A percentile compares a stretch with the other conserved stretches of the same genome.
phyloP scores from a whole-genome alignment of 371 early-diverging fungal species.

The Mucor saturninus region DNA sequence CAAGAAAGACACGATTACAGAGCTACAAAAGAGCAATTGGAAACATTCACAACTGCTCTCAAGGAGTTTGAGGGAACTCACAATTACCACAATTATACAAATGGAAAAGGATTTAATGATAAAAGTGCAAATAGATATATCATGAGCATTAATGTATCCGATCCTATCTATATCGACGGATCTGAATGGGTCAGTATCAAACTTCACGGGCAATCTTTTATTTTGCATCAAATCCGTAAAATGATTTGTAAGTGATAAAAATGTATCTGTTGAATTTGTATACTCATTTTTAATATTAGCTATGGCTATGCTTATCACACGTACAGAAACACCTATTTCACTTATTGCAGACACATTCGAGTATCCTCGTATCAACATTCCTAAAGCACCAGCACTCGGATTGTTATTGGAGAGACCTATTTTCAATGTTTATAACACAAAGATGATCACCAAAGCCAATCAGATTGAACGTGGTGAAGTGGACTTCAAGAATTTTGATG shows the following conservation, averaged over 20 bases:
- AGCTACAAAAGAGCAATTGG: slow-evolving; percentile 62
- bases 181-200: slow-evolving; percentile 93
- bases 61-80: slow-evolving; percentile 86
- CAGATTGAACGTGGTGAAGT: slow-evolving; percentile 20
- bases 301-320: slow-evolving; percentile 79
- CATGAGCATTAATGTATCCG: slow-evolving; percentile 72
- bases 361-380: slow-evolving; percentile 85
- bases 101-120: slow-evolving; percentile 78
- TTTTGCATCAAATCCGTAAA: slow-evolving; percentile 99
- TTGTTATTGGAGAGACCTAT: slow-evolving; percentile 86
- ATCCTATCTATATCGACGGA: slow-evolving; percentile 78
- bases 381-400: slow-evolving; percentile 97
- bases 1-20: slow-evolving; percentile 71
- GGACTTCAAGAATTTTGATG: slow-evolving; percentile 15
- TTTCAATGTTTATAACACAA: slow-evolving; percentile 71
- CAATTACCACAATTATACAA: slow-evolving; percentile 98
- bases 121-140: slow-evolving; percentile 82
- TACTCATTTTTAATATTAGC: slow-evolving; percentile 33
- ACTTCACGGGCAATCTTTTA: slow-evolving; percentile 98
- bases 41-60: slow-evolving; percentile 72
- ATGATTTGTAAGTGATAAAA: slow-evolving; percentile 83
- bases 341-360: slow-evolving; percentile 74
- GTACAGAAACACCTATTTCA: slow-evolving; percentile 72
- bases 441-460: slow-evolving; percentile 51
- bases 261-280: neutral